Base-by-base conservation (phyloP, 768 basidiomycete species). In the Cystofilobasidium bisporidii region DNA sequence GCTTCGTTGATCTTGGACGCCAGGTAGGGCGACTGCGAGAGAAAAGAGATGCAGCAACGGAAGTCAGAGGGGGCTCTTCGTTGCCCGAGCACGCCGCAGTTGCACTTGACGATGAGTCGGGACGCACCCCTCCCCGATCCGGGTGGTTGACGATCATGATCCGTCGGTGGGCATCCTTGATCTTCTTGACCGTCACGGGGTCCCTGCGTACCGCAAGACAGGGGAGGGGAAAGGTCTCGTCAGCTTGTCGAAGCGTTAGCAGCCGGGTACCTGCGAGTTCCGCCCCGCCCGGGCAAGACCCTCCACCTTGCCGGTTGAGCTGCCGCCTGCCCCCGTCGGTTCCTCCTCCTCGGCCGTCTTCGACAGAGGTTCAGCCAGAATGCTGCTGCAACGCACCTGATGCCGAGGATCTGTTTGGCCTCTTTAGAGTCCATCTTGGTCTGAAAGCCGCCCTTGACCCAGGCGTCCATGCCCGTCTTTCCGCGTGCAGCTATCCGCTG, bases 131-230 rank as follows among this genome's bases (percentile, higher is more conserved):
- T 40, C 96, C 96, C 70, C 96, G 83, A 81, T 99, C 96, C 15
- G 96, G 96, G 79, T 99, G 96, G 79, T 99, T 99, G 33, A 91
- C 89, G 61, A 98, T 83, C 96, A 99, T 99, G 72, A 99, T 89
- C 43, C 87, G 84, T 64, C 94, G 85, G 79, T 99, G 96, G 0
- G 96, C 92, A 72, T 97, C 94, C 79, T 97, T 97, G 67, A 97
- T 76, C 76, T 81, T 85, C 63, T 75, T 83, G n/a, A 84, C 83
- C n/a, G 94, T 79, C 65, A 80, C 81, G 14, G 89, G 82, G 22
- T 98, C 94, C 78, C 94, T 99, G 43, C 4, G 43, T 15, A 15
- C 18, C 14, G 43, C 43, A 4, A 22, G 43, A 8, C 9, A 36
- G 36, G 9, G 43, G 43, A 17, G 18, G 22, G 11, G 32, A 41